Base-by-base conservation (phyloP, 768 basidiomycete species). In the Clitopilus hobsonii region DNA sequence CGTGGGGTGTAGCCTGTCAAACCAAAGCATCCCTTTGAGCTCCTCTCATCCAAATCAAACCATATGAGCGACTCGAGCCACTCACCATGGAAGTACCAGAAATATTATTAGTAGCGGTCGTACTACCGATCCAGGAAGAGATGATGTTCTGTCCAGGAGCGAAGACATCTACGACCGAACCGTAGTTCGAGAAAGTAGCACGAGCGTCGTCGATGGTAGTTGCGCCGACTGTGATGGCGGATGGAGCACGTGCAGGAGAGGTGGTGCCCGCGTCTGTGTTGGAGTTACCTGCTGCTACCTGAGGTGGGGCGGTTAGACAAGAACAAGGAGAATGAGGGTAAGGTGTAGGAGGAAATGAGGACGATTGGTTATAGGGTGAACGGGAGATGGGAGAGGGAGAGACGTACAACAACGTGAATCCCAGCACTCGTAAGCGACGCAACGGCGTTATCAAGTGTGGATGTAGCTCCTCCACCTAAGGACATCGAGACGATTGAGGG, bases 1-100 rank as follows among this genome's bases (percentile, higher is more conserved):
- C 62, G 54, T 76, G 71, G 22, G 75, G 72, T 22, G 74, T 68
- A 49, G 74, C 71, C 70, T 66, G 57, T 26, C n/a, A n/a, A n/a
- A n/a, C n/a, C n/a, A n/a, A n/a, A n/a, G n/a, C n/a, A n/a, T n/a
- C n/a, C n/a, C n/a, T n/a, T n/a, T n/a, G n/a, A n/a, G n/a, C n/a
- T n/a, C n/a, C n/a, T n/a, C n/a, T n/a, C n/a, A n/a, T n/a, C n/a
- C n/a, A n/a, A n/a, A n/a, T n/a, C n/a, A n/a, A n/a, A n/a, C n/a
- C n/a, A n/a, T n/a, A n/a, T n/a, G n/a, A n/a, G n/a, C n/a, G n/a
- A n/a, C n/a, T n/a, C n/a, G n/a, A 22, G n/a, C 2, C 18, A 52
- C 59, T 38, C 25, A 65, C 69, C 71, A 66, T 69, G 27, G 63
- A 67, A 3, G 66, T 65, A 3, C 66, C 68, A 20, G 62, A 65